A percentile compares a stretch with the other conserved stretches of the same genome.
Conservation (phyloP, 139 green algal genomes). For the Zygnema circumcarinatum region DNA sequence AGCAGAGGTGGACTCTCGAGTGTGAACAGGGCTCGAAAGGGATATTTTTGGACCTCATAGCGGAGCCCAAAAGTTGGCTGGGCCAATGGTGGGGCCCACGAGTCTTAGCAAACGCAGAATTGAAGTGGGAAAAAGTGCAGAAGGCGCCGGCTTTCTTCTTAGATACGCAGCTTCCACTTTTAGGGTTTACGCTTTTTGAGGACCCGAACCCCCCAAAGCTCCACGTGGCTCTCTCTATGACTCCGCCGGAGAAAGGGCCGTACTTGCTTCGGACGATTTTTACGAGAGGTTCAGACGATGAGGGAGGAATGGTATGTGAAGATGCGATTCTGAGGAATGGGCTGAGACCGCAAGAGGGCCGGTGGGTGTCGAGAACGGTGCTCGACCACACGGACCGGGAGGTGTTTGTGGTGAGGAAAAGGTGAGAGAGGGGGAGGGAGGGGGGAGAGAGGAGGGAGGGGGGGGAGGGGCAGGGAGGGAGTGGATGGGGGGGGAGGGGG, state of each 20-base stretch:
- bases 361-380: constrained; percentile 21
- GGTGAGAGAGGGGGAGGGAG: background rate
- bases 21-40: background rate
- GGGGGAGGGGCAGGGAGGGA: no score
- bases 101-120: background rate
- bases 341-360: background rate
- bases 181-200: no score
- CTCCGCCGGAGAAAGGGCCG: background rate
- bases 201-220: no score
- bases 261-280: constrained; percentile 25
- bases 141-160: background rate
- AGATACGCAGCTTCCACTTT: background rate
- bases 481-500: no score
- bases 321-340: background rate
- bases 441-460: no score
- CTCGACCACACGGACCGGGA: constrained; percentile 39
- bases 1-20: constrained; percentile 12
- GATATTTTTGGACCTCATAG: background rate
- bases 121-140: constrained; percentile 20
- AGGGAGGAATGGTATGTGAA: background rate
- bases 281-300: constrained; percentile 8
- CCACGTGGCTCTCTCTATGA: constrained; percentile 18
- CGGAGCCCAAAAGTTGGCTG: constrained; percentile 14
- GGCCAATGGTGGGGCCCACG: background rate
- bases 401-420: constrained; percentile 20